Conservation (phyloP, 768 basidiomycete species). For the Pholiota molesta region DNA sequence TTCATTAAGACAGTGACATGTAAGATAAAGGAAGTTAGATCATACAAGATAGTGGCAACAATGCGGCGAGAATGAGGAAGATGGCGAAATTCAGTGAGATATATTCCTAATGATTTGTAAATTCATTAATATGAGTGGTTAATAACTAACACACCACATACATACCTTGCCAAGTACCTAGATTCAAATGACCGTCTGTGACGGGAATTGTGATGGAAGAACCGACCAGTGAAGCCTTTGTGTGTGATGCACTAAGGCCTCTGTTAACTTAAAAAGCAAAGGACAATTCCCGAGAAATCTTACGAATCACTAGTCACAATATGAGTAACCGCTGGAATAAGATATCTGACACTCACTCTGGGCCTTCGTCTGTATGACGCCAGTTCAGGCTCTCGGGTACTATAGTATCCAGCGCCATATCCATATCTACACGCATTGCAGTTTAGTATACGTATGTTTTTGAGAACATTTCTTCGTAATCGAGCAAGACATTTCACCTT, state of each 20-base stretch:
- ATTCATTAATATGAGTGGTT: too few relatives aligned
- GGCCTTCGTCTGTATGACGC: conserved; percentile 90
- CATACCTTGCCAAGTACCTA: conserved; percentile 93
- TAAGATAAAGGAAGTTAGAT: neutral
- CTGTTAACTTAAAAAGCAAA: neutral
- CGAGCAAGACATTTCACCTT: conserved; percentile 23
- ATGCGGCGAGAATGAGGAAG: conserved; percentile 64
- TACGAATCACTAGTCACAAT: conserved; percentile 68
- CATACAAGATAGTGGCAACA: conserved; percentile 80
- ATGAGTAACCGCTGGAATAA: conserved; percentile 7
- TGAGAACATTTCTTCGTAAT: neutral
- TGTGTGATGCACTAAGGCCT: conserved; percentile 78
- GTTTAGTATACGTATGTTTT: neutral
- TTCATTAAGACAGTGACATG: neutral
- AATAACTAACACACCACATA: too few relatives aligned
- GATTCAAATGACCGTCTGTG: conserved; percentile 71
- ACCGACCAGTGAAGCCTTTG: conserved; percentile 86
- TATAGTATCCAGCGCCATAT: conserved; percentile 88
- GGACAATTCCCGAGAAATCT: conserved; percentile 26
- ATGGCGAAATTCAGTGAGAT: conserved; percentile 85
- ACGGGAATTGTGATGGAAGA: conserved; percentile 84
- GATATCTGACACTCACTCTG: conserved; percentile 61
- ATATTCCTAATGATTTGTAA: conserved; percentile 60
- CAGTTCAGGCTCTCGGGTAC: conserved; percentile 85
- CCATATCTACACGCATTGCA: conserved; percentile 67